Base-by-base conservation (phyloP, 2,329 filamentous ascomycete species). In the Venturia asperata region DNA sequence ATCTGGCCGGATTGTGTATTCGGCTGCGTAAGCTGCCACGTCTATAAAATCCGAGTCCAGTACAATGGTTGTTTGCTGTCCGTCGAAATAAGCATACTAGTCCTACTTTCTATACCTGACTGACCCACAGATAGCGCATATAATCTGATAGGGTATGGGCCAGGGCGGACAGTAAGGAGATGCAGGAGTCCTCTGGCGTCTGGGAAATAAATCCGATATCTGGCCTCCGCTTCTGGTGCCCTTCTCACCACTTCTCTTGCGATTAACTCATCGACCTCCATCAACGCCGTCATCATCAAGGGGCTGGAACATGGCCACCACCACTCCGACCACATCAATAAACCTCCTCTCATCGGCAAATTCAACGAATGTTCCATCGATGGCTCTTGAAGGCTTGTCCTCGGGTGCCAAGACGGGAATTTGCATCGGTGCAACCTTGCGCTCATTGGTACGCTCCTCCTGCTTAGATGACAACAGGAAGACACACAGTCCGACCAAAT, bases 51-150 rank as follows among this genome's bases (percentile, higher is more conserved):
- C 37, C 39, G 37, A n/a, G 10, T 42, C 21, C 13, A 61, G 60
- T 34, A 61, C 60, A 17, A 27, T 61, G 39, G 39, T 61, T 17
- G 27, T 61, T 21, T 61, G 60, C 37, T 61, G 60, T 24, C 37
- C 60, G 15, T 61, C 37, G 60, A n/a, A n/a, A n/a, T 61, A 43
- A 45, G 60, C 27, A 30, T 42, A 13, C 15, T 1, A 27, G 6
- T 61, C 27, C n/a, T 27, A 24, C 1, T 5, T 10, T 27, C 3
- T 49, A 15, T 7, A 5, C 21, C 11, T 27, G 13, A 27, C n/a
- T 43, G 37, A 61, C 24, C 24, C 13, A 42, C 24, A 5, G n/a
- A 61, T 43, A 61, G 58, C 37, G 37, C 27, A 27, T 61, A 43
- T 37, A n/a, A 42, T 15, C 58, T 61, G 34, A 27, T 6, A 37